These are phyloP conservation scores for Verbascum thapsus DNA, from an alignment of 257 asterid species.

Conservation along the genomic window DNA sequence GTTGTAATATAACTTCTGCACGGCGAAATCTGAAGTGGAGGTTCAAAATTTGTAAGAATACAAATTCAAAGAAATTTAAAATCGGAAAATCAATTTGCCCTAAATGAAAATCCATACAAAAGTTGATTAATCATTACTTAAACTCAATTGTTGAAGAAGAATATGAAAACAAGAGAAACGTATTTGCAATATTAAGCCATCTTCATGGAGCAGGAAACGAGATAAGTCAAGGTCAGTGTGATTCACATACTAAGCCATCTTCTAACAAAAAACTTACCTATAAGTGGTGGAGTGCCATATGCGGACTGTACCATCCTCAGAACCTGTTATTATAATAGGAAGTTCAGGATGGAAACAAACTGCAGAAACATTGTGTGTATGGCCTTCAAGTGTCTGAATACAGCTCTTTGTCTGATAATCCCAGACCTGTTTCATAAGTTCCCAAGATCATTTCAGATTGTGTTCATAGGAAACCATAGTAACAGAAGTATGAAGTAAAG, in stretches of 20 bases:
- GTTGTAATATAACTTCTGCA: neutral
- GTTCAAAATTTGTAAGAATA: conserved; percentile 2
- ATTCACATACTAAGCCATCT: conserved; percentile 20
- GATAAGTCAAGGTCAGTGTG: conserved; percentile 8
- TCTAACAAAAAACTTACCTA: conserved; percentile 48
- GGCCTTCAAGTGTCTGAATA: conserved; percentile 98
- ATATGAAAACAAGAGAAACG: neutral
- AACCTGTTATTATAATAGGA: conserved; percentile 95
- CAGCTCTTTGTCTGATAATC: conserved; percentile 99
- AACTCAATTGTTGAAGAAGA: neutral
- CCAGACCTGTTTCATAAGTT: conserved; percentile 75
- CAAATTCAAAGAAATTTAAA: conserved; percentile 5
- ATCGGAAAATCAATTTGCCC: conserved; percentile 5
- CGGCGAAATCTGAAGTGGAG: neutral
- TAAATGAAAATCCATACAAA: conserved; percentile 8
- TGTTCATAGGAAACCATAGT: conserved; percentile 17
- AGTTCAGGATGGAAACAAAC: conserved; percentile 99
- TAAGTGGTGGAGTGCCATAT: conserved; percentile 98
- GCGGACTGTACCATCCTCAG: conserved; percentile 99
- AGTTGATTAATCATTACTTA: neutral
- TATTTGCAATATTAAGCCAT: neutral
- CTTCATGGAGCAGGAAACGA: conserved; percentile 8
- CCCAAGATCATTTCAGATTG: conserved; percentile 23
- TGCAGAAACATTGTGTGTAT: conserved; percentile 98
- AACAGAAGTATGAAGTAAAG: conserved; percentile 25